Base-by-base conservation (phyloP, 768 basidiomycete species). In the Serpula lacrymans region DNA sequence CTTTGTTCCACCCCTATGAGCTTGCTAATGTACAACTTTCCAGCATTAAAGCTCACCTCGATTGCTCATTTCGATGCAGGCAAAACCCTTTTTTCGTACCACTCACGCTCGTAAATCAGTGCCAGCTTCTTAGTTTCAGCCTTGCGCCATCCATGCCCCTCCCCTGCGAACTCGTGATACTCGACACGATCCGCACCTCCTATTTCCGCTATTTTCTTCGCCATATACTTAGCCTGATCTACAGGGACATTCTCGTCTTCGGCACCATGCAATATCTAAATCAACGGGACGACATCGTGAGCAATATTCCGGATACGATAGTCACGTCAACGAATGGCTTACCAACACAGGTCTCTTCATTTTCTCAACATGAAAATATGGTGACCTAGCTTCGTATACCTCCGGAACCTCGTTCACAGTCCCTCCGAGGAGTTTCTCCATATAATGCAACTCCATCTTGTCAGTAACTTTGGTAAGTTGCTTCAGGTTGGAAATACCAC, bases 301-400 rank as follows among this genome's bases (percentile, higher is more conserved):
- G n/a, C n/a, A n/a, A n/a, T n/a, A n/a, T n/a, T n/a, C n/a, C n/a
- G n/a, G n/a, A n/a, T n/a, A n/a, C n/a, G n/a, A n/a, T n/a, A n/a
- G n/a, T n/a, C n/a, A n/a, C n/a, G n/a, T n/a, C n/a, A n/a, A n/a
- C n/a, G n/a, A n/a, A n/a, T n/a, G n/a, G n/a, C n/a, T n/a, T 42
- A 85, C 85, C 58, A 88, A 57, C 33, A 88, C 64, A 2, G 84
- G 82, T 1, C 70, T 63, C 18, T 66, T 67, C 48, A 90, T 89
- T 46, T 70, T 74, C 8, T 75, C 70, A 0, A 80, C 82, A 43
- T 81, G 72, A 39, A 71, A 64, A 16, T 88, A 57, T 0, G 88
- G 83, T 3, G 82, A 84, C 13, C 84, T 69, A 26, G 72, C 72
- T 14, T 64, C 59, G 53, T 79, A 83, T 17, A 80, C 65, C 21